Base-by-base conservation (phyloP, 306 rosid species). In the Quercus agrifolia region DNA sequence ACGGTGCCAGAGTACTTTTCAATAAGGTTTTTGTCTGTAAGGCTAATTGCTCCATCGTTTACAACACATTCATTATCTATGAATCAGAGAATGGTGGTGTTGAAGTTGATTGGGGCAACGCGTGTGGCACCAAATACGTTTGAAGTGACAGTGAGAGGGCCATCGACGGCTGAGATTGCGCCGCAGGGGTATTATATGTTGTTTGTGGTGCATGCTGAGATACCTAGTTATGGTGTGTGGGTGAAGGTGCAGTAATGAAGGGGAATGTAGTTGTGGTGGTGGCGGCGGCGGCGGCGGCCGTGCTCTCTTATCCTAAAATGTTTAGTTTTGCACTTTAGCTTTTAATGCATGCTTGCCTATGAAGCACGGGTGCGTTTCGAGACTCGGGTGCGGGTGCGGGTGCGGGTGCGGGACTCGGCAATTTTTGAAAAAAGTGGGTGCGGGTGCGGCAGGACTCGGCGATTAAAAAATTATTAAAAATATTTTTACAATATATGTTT, bases 21-120 rank as follows among this genome's bases (percentile, higher is more conserved):
- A 4, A 46, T 20, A 9, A 79, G 78, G 27, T 83, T 77, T 3
- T 70, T 93, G 19, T 89, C 97, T 4, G 86, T 88, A 20, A 84
- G 93, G 83, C 6, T 93, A 4, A 64, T 87, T 63, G 86, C 97
- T 2, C 98, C 98, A 1, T 83, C 98, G 7, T 93, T 91, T 69
- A 85, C 88, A 1, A 93, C 94, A 6, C 98, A 93, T 56, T 88
- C 97, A 5, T 86, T 76, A 25, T 86, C 79, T 6, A 88, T 90
- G 97, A 93, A 90, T 82, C 98, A 93, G 58, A 85, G 98, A 57
- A 90, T 93, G 91, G 91, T 91, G 68, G 85, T 88, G 76, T 31
- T 89, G 89, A 91, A 71, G 68, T 17, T 75, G 82, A 35, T 19
- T 17, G 78, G 74, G 19, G 84, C 87, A 2, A 76, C 74, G 2